These are phyloP conservation scores for Colletotrichum orbiculare DNA, from an alignment of 2,329 filamentous ascomycete genomes.

Conservation along the genomic window DNA sequence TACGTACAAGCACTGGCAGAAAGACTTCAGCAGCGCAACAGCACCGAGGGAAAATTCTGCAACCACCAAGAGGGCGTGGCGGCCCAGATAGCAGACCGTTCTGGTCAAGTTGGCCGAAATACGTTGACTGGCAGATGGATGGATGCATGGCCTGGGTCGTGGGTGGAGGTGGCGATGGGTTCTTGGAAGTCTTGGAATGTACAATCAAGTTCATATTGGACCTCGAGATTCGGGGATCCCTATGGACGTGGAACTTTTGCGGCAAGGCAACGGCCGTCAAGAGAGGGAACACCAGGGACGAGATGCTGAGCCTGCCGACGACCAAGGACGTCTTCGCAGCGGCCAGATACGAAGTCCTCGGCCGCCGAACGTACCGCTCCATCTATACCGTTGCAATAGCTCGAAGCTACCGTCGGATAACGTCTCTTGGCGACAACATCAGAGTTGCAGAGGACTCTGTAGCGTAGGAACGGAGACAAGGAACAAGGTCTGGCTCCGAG, in stretches of 20 bases:
- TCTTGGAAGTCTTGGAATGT: too few species aligned
- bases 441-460: too few species aligned
- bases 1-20: too few species aligned
- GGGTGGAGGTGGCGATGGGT: not conserved
- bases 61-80: not conserved
- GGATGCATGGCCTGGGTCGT: slow-evolving; percentile 17
- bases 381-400: too few species aligned
- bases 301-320: too few species aligned
- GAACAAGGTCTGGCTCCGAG: too few species aligned
- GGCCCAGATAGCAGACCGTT: slow-evolving; percentile 11
- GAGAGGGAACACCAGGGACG: too few species aligned
- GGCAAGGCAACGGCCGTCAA: not conserved
- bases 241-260: not conserved
- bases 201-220: too few species aligned
- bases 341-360: slow-evolving; percentile 26
- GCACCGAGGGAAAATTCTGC: slow-evolving; percentile 1
- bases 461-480: too few species aligned
- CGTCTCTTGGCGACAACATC: too few species aligned
- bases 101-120: slow-evolving; percentile 5
- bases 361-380: slow-evolving; percentile 17
- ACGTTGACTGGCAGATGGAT: slow-evolving; percentile 1
- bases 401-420: too few species aligned
- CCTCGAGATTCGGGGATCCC: too few species aligned
- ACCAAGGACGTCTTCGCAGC: not conserved
- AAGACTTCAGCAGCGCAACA: not conserved